Base-by-base conservation (phyloP, 257 asterid genomes). In the Ocimum tenuiflorum region DNA sequence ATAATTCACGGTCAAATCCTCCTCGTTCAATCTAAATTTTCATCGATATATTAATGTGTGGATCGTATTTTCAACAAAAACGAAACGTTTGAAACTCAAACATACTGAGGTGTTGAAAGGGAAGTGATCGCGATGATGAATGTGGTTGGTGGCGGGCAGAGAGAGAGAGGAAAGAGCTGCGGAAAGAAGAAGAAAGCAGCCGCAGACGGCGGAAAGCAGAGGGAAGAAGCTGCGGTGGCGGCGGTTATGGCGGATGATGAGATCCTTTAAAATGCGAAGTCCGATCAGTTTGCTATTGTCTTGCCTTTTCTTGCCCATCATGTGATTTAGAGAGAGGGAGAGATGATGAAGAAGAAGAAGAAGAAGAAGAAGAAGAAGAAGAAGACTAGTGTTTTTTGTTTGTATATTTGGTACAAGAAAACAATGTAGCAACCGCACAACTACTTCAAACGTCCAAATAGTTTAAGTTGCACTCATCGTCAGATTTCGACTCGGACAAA, bases 21-120 rank as follows among this genome's bases (percentile, higher is more conserved):
- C 78, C 81, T 49, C 82, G 87, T 8, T 63, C 67, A 77, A 58
- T 81, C 95, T 85, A 14, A 54, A 60, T 5, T 12, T 73, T 51
- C 51, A 70, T 33, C 13, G 17, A 45, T 43, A 27, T n/a, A 56
- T 39, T 3, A 4, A 1, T 2, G 45, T 35, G 6, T 1, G 6
- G 41, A 35, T 2, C 41, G 1, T 35, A 35, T 35, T 24, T 24
- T 24, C 1, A 39, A 39, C 14, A 39, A 10, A 41, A 10, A 17
- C 15, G 17, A 41, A 41, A 12, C 2, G n/a, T 12, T 12, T 13
- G 15, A 41, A 2, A 12, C 0, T 11, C 13, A 12, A 8, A 50
- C 14, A 22, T 59, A 82, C 85, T 65, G 59, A 53, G 24, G 80
- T 13, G 56, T 49, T 56, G 19, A 24, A 59, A 19, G 31, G 47